Evolutionary conservation across 176 grass and related monocot species (phyloP), one percentile per base, ranked within the genome.

Genomic region (Musa beccarii): DNA sequence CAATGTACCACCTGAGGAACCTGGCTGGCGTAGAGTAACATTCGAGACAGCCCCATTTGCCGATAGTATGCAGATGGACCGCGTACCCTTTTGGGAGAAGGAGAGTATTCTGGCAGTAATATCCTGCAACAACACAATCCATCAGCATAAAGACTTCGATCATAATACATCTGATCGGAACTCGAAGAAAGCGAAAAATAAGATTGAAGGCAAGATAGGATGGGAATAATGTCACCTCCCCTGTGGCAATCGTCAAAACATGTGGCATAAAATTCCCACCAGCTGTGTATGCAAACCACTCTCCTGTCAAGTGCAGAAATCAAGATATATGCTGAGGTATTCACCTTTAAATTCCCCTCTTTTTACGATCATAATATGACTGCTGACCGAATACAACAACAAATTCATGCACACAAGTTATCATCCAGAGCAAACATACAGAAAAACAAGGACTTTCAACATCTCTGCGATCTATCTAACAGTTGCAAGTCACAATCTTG

Each of bases 231-330:
- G 51, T 83, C 87, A 93, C 90, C 86, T 98, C 95, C 74, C 95
- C 86, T 66, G 95, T 79, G 28, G 86, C 75, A 64, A 98, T 85
- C 4, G 85, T 91, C 80, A 98, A 70, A 52, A 98, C 95, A 86
- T 98, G 95, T 7, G 95, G 95, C 2, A 81, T 94, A 83, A 99
- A 99, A 77, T 86, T 99, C 80, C 95, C 95, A 79, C 95, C 95
- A 1, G 95, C 95, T 9, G 95, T 92, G 57, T 86, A 26, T 7
- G 91, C 86, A 81, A 94, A 94, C 90, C 88, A 99, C 75, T 94
- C 91, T 50, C 95, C 95, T 99, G 13, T 29, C 7, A 59, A 16
- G 14, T 1, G 43, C 11, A 16, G 34, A 66, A 79, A 8, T 79
- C 51, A 26, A 26, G 15, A 20, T 8, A 20, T 20, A 61, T 19